Evolutionary conservation across 106 monocot genomes (phyloP).

Genomic region (Dioscorea zingiberensis): DNA sequence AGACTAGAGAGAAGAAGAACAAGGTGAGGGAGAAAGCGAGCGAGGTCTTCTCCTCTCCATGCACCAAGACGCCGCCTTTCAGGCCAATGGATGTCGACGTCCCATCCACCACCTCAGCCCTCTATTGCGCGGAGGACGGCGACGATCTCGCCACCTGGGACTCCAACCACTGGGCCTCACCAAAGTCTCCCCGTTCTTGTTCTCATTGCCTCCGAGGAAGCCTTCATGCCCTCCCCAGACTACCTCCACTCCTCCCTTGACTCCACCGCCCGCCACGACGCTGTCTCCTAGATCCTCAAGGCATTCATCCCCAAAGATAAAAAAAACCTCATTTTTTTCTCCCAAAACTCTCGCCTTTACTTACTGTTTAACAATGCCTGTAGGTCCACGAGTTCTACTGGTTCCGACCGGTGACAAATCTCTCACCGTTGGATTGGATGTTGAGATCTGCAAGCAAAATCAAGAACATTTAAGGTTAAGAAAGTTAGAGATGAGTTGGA

Average conservation of each 20-base stretch:
- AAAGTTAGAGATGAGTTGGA: no score
- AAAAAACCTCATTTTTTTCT: no score
- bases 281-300: slow-evolving; percentile 1
- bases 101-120: neutral
- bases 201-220: neutral
- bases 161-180: neutral
- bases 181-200: neutral
- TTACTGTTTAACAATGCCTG: neutral
- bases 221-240: neutral
- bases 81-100: neutral
- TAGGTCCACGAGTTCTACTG: slow-evolving; percentile 50
- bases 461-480: no score
- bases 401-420: slow-evolving; percentile 48
- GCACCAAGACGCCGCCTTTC: neutral
- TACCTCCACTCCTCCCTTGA: neutral
- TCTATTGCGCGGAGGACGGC: neutral
- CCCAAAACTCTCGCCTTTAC: neutral
- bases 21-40: neutral
- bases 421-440: no score
- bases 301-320: no score
- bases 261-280: neutral
- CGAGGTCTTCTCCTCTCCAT: neutral
- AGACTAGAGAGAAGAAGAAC: neutral
- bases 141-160: neutral
- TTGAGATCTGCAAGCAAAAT: no score